Conservation (phyloP, 345 rosid species). For the Populus simonii region DNA sequence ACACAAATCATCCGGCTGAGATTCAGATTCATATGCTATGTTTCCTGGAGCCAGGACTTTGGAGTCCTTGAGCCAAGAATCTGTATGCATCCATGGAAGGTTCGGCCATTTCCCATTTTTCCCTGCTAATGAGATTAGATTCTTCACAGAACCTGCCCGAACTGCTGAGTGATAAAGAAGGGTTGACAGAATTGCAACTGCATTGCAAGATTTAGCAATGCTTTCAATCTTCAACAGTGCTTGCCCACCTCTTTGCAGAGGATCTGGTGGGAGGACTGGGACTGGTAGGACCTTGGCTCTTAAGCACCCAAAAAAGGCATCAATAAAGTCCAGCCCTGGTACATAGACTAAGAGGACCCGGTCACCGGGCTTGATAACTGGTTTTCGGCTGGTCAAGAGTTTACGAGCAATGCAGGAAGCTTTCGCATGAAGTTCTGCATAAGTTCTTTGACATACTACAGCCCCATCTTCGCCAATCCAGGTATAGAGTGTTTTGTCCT, state of each 20-base stretch:
- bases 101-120: constrained; percentile 55
- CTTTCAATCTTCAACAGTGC: constrained; percentile 63
- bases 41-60: constrained; percentile 18
- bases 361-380: constrained; percentile 54
- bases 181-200: constrained; percentile 60
- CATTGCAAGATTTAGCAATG: constrained; percentile 50
- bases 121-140: constrained; percentile 36
- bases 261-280: constrained; percentile 75
- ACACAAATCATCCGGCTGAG: constrained; percentile 46
- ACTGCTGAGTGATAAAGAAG: constrained; percentile 56
- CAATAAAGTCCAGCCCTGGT: constrained; percentile 63
- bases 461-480: constrained; percentile 61
- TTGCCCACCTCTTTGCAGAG: constrained; percentile 67
- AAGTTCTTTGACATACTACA: constrained; percentile 42
- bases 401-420: constrained; percentile 51
- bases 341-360: constrained; percentile 56
- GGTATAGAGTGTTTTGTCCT: constrained; percentile 41
- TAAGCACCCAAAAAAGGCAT: constrained; percentile 68
- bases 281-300: constrained; percentile 61
- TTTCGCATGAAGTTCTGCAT: constrained; percentile 42
- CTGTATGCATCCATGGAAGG: constrained; percentile 67
- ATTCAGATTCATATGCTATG: constrained; percentile 18
- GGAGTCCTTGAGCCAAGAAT: constrained; percentile 54
- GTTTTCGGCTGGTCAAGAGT: constrained; percentile 45
- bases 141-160: constrained; percentile 55